Base-by-base conservation (phyloP, 805 yeast genomes). In the Metschnikowia baotianmanensis region DNA sequence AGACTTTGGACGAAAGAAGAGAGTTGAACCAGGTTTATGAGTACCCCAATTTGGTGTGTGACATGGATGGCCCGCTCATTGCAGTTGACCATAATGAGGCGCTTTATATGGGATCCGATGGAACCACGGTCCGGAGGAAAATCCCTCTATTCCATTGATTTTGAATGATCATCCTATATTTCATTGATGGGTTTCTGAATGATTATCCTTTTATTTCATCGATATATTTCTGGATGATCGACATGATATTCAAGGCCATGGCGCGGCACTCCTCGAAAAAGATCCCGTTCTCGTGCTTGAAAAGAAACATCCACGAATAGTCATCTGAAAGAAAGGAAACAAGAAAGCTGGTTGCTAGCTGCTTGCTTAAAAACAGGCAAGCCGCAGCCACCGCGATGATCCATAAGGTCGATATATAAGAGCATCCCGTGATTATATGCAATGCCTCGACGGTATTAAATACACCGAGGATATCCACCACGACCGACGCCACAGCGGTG, bases 31-130 rank as follows among this genome's bases (percentile, higher is more conserved):
- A 78, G 49, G 78, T 78, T 6, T 91, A 89, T 52, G 82, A 80
- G 33, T 90, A 86, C 59, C 96, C 96, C 2, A 78, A 78, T 49
- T 62, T 87, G 50, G 71, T 82, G 0, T 77, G 74, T 36, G 76
- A 78, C 5, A 63, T 91, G 32, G 96, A 88, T 49, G 95, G 95
- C 0, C 96, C 98, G 0, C 78, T 95, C 77, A 69, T 90, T 24
- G 84, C 83, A 1, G 67, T 82, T 12, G 88, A 83, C 46, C 79
- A 79, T 1, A 51, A 62, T 22, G 66, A 65, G 25, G 63, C 65
- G 7, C 43, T 65, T 17, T 45, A 59, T 33, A 52, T 64, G 28
- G 52, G 59, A 11, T 40, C 50, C 3, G 65, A 63, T 39, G 70
- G 71, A 1, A 36, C 57, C 12, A 55, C 59, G 15, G 50, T 60